Percentiles rank a stretch among this genome's conserved stretches.
Evolutionary conservation across 169 alveolate species (phyloP).

Genomic region (Plasmodium cynomolgi): DNA sequence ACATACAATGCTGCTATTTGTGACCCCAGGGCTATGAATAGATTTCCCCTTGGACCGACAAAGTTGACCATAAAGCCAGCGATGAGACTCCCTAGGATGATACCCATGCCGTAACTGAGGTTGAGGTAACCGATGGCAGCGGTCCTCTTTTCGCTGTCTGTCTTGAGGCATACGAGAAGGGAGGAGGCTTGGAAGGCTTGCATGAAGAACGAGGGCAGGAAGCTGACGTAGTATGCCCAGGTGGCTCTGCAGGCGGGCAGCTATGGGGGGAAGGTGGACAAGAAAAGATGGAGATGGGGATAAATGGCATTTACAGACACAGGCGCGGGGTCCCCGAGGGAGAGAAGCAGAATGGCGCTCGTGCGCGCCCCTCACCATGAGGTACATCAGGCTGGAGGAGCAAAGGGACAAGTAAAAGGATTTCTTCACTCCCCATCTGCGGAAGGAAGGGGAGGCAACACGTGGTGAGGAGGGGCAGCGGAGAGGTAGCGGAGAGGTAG

Average conservation of each 20-base stretch:
- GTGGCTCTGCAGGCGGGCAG: slow-evolving; percentile 17
- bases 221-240: slow-evolving; percentile 55
- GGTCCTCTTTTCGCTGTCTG: slow-evolving; percentile 43
- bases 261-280: background rate
- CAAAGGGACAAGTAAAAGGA: slow-evolving; percentile 48
- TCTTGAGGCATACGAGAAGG: slow-evolving; percentile 40
- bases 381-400: slow-evolving; percentile 60
- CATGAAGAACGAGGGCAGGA: slow-evolving; percentile 57
- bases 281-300: background rate
- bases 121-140: slow-evolving; percentile 56
- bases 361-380: slow-evolving; percentile 12
- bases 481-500: too few species aligned
- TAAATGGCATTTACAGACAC: background rate
- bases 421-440: slow-evolving; percentile 69
- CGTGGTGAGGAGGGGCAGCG: background rate
- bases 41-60: slow-evolving; percentile 59
- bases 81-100: slow-evolving; percentile 38
- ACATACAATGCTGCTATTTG: slow-evolving; percentile 44
- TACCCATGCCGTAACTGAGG: slow-evolving; percentile 55
- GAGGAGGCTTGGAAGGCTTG: slow-evolving; percentile 72
- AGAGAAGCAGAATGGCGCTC: background rate
- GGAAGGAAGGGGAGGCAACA: background rate
- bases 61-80: slow-evolving; percentile 45
- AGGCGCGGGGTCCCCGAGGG: background rate
- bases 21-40: slow-evolving; percentile 31